These are phyloP conservation scores for Hortaea werneckii DNA, from an alignment of 2,329 filamentous ascomycete genomes.

Conservation along the genomic window DNA sequence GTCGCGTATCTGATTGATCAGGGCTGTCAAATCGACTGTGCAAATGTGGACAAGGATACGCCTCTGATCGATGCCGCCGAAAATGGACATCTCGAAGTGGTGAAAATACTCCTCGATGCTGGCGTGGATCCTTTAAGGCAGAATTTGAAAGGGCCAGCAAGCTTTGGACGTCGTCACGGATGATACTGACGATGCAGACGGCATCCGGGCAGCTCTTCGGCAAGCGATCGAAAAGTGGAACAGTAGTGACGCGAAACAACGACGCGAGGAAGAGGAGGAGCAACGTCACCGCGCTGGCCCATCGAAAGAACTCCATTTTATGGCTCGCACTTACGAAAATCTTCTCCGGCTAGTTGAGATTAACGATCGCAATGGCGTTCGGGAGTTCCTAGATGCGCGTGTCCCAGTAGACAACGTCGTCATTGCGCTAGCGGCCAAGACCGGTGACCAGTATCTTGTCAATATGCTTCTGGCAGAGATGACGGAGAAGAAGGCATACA, in stretches of 20 bases:
- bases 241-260: conserved; percentile 31
- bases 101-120: conserved; percentile 70
- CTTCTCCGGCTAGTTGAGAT: conserved; percentile 38
- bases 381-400: conserved; percentile 36
- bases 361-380: conserved; percentile 39
- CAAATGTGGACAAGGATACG: conserved; percentile 69
- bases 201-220: conserved; percentile 44
- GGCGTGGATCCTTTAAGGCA: conserved; percentile 86
- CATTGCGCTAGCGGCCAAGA: conserved; percentile 82
- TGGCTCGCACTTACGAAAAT: conserved; percentile 40
- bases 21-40: conserved; percentile 73
- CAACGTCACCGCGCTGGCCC: conserved; percentile 28
- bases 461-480: conserved; percentile 52
- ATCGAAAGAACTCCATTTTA: conserved; percentile 36
- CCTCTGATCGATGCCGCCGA: conserved; percentile 93
- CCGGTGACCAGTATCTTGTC: conserved; percentile 80
- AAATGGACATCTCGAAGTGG: conserved; percentile 82
- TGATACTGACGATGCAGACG: conserved; percentile 69
- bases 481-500: conserved; percentile 49
- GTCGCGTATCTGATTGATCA: conserved; percentile 78
- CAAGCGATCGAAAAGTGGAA: conserved; percentile 37
- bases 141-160: conserved; percentile 81
- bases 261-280: conserved; percentile 43
- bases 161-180: conserved; percentile 74
- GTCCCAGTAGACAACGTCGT: conserved; percentile 61